Base-by-base conservation (phyloP, 139 green algal genomes). In the Mychonastes homosphaera region DNA sequence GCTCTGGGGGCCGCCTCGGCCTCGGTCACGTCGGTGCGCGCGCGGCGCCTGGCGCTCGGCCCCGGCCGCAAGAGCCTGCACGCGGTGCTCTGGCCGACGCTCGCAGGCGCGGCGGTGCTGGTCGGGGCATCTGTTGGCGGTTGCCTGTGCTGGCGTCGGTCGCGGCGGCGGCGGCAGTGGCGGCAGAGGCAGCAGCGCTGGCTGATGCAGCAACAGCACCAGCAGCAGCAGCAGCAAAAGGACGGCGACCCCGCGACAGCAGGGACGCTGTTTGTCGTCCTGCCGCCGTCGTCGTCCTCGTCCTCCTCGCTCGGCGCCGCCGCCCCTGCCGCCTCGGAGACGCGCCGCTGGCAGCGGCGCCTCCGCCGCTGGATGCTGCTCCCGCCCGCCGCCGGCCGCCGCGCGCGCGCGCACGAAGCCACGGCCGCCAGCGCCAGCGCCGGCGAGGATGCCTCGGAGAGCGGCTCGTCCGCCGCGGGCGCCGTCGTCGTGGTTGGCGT, bases 51-150 rank as follows among this genome's bases (percentile, higher is more conserved):
- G 3, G 49, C 30, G 29, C 33, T 35, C 3, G 8, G 7, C 4
- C n/a, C 30, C 28, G 12, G 27, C 26, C 24, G 16, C 8, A 23
- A 3, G 12, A 41, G 35, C 26, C 59, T 67, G 38, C 59, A 67
- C 29, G 59, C 59, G 12, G 43, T 67, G 26, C 50, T 67, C 21
- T 67, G 59, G 59, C 59, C 59, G 9, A 60, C 23, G 7, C 32
- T 67, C 6, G 12, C 47, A 6, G 59, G 49, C 27, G 21, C 18
- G 2, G 12, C 52, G 27, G 26, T 67, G 28, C 27, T 67, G 36
- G 3, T 59, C 36, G 36, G 36, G 36, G 36, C 36, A n/a, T 10
- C 13, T 13, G 36, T 10, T 44, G 36, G 12, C 12, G 30, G 48
- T 6, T 10, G 18, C 44, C n/a, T n/a, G n/a, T n/a, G 29, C 47